Evolutionary conservation across 108 stramenopile species (phyloP).

Genomic region (Hondaea fermentalgiana): DNA sequence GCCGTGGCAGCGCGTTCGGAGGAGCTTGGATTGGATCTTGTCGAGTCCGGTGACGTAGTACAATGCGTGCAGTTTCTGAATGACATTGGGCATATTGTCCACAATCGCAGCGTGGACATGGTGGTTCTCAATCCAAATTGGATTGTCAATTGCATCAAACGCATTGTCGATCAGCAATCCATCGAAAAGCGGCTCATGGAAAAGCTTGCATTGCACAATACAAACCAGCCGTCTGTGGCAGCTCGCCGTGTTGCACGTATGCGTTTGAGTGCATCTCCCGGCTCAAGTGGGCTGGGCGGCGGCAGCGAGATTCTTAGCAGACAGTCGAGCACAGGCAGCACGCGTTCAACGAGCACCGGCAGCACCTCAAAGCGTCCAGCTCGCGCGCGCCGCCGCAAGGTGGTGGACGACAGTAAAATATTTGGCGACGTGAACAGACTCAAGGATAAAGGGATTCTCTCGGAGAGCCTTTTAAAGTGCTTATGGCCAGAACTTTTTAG

Average conservation of each 20-base stretch:
- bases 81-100: neutral
- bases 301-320: neutral
- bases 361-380: neutral
- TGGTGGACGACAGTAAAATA: neutral
- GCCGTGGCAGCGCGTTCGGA: neutral
- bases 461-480: neutral
- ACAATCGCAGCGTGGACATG: neutral
- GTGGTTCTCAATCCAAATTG: neutral
- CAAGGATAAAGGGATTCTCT: neutral
- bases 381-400: neutral
- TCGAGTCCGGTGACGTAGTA: neutral
- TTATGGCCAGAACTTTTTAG: neutral
- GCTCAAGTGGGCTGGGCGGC: no score
- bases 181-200: neutral
- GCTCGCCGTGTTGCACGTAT: neutral
- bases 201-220: neutral
- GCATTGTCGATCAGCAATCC: neutral
- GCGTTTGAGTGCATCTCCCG: neutral
- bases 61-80: neutral
- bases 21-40: neutral
- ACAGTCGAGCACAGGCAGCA: neutral
- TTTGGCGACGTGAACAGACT: neutral
- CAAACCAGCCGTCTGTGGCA: neutral
- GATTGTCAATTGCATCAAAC: neutral
- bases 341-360: neutral